phyloP scores from a whole-genome alignment of 805 yeast genomes.

The Limtongia smithiae region DNA sequence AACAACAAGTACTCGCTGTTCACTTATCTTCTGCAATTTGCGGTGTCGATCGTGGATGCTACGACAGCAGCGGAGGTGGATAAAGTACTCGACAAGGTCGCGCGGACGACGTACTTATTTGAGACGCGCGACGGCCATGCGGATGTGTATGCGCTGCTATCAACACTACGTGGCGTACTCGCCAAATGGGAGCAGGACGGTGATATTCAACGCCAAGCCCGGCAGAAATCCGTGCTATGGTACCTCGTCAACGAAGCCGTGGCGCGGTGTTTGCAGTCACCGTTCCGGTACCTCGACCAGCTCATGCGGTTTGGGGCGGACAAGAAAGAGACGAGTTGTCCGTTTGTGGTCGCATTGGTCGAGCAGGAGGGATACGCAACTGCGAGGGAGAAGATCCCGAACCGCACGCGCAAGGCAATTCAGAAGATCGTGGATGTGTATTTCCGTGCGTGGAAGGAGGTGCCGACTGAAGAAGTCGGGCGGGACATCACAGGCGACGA shows the following conservation, averaged over 20 bases:
- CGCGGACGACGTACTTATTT: constrained; percentile 54
- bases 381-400: too few relatives aligned
- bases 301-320: constrained; percentile 32
- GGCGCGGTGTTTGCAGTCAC: constrained; percentile 65
- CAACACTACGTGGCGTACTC: constrained; percentile 10
- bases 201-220: too few relatives aligned
- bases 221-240: too few relatives aligned
- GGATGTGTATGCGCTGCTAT: too few relatives aligned
- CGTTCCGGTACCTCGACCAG: constrained; percentile 78
- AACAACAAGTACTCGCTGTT: constrained; percentile 55
- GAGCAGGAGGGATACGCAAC: constrained; percentile 73
- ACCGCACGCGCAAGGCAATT: too few relatives aligned
- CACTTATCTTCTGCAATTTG: constrained; percentile 53
- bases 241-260: constrained; percentile 70
- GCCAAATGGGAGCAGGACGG: constrained; percentile 21
- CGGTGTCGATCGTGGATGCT: constrained; percentile 2
- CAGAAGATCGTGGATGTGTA: too few relatives aligned
- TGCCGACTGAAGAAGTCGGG: too few relatives aligned
- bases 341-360: constrained; percentile 52
- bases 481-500: too few relatives aligned
- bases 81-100: constrained; percentile 48
- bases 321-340: constrained; percentile 40
- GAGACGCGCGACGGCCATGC: too few relatives aligned
- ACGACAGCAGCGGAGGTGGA: constrained; percentile 44
- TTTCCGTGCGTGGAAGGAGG: too few relatives aligned